phyloP scores from a whole-genome alignment of 1,284 basidiomycete species.

The Moesziomyces sp. region DNA sequence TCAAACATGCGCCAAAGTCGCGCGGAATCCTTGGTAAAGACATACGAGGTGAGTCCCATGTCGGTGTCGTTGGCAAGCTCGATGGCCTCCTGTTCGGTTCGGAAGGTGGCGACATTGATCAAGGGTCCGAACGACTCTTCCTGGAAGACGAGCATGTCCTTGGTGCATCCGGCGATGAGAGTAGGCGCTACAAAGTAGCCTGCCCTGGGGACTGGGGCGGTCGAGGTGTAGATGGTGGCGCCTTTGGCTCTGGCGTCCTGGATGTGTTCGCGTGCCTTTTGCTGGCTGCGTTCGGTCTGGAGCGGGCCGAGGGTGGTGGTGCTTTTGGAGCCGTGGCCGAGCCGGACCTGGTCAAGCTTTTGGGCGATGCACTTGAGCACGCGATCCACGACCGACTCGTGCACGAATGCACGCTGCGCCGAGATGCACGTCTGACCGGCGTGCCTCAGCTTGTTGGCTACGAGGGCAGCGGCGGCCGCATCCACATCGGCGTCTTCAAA shows the following conservation, averaged over 20 bases:
- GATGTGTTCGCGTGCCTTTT: conserved; percentile 88
- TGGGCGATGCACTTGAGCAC: conserved; percentile 83
- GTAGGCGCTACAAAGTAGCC: conserved; percentile 86
- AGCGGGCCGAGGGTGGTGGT: conserved; percentile 86
- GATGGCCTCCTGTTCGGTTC: conserved; percentile 90
- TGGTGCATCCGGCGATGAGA: conserved; percentile 82
- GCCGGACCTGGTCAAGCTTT: conserved; percentile 85
- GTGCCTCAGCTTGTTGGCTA: conserved; percentile 88
- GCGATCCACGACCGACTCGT: conserved; percentile 77
- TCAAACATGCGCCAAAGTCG: conserved; percentile 95
- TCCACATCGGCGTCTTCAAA: conserved; percentile 96
- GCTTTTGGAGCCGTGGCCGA: conserved; percentile 88
- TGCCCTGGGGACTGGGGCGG: conserved; percentile 76
- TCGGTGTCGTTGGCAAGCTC: conserved; percentile 83
- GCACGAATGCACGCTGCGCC: conserved; percentile 72
- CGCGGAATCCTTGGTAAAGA: conserved; percentile 77
- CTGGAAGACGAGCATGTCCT: conserved; percentile 71
- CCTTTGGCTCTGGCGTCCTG: conserved; percentile 85
- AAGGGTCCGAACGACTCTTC: conserved; percentile 68
- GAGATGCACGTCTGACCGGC: conserved; percentile 90
- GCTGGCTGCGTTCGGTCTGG: conserved; percentile 84
- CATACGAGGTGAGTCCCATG: conserved; percentile 79
- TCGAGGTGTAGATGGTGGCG: conserved; percentile 79
- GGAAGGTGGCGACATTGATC: conserved; percentile 77
- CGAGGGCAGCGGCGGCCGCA: conserved; percentile 85